Evolutionary conservation across 495 filamentous ascomycete genomes (phyloP), one percentile per base, ranked within the genome.

Genomic region (Penicillium nucicola): DNA sequence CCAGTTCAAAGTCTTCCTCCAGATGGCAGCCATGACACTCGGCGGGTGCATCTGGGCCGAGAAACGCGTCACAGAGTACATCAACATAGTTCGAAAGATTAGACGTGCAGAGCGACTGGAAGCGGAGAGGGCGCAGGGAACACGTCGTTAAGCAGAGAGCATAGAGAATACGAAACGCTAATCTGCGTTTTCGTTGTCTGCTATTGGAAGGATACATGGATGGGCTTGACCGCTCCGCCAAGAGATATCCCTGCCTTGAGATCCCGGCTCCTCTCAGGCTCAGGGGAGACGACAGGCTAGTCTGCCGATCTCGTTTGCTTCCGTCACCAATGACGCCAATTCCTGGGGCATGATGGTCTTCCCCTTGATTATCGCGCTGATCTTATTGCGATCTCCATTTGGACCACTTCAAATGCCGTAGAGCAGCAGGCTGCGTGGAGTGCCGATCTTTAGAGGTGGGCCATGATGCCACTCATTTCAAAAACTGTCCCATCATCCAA

Each of bases 1-100:
- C 15, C 91, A 95, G 65, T 96, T 95, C 70, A 96, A 96, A 73
- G 83, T 92, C 75, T 95, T 90, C 57, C 69, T 96, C 22, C 90
- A 95, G 63, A 88, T 95, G 74, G 89, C 86, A 17, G 83, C 80
- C 45, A 95, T 95, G 90, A 90, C 88, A 12, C 56, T 93, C 30
- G 91, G 91, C 8, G 83, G 85, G 42, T 89, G 87, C 77, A 77
- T 95, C 30, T 90, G 90, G 77, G 89, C 89, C 1, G 91, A 96
- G 70, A 74, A 75, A 47, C 74, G 87, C 36, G 75, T 95, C 41
- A 79, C 84, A 23, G 78, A 84, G 30, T 92, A 90, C 57, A 69
- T 74, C 33, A 59, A 75, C 20, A 48, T 75, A 33, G 54, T 77
- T 33, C 53, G 68, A 75, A 86, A 73, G 67, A 75, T 55, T 48